These are phyloP conservation scores for Pythium sp. DNA, from an alignment of 352 stramenopile species.

Conservation along the genomic window DNA sequence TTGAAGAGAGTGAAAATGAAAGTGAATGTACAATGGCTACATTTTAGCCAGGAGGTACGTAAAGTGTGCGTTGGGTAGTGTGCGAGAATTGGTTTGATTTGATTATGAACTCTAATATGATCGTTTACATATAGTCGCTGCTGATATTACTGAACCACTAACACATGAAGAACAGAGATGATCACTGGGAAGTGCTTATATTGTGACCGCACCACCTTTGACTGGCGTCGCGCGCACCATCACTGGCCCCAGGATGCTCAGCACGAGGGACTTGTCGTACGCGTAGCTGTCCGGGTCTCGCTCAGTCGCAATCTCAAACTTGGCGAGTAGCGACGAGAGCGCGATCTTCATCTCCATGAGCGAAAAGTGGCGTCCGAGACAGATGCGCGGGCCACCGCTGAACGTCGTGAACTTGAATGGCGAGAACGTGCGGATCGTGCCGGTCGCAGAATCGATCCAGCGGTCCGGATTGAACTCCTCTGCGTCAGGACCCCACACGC, in stretches of 20 bases:
- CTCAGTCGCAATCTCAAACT: background rate
- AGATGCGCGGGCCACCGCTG: background rate
- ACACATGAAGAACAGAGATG: too few species aligned
- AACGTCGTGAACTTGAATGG: background rate
- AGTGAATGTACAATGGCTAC: background rate
- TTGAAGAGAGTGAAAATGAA: conserved; percentile 22
- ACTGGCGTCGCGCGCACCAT: background rate
- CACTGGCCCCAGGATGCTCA: background rate
- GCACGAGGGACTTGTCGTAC: background rate
- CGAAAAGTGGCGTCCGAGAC: background rate
- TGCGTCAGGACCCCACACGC: background rate
- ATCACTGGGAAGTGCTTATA: too few species aligned
- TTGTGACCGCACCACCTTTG: background rate
- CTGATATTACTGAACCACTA: too few species aligned
- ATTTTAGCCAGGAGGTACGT: background rate
- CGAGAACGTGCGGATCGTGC: background rate
- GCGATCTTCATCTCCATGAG: background rate
- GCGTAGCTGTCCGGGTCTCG: background rate
- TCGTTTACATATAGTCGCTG: background rate
- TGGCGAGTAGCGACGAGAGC: background rate
- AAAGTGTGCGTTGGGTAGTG: background rate
- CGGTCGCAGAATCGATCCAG: background rate
- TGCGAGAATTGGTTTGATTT: background rate
- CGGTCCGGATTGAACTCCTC: background rate
- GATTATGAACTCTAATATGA: background rate